Percentiles rank a stretch among this genome's conserved stretches.
Conservation (phyloP, 2,329 filamentous ascomycete genomes). For the Fusarium subtropicale region DNA sequence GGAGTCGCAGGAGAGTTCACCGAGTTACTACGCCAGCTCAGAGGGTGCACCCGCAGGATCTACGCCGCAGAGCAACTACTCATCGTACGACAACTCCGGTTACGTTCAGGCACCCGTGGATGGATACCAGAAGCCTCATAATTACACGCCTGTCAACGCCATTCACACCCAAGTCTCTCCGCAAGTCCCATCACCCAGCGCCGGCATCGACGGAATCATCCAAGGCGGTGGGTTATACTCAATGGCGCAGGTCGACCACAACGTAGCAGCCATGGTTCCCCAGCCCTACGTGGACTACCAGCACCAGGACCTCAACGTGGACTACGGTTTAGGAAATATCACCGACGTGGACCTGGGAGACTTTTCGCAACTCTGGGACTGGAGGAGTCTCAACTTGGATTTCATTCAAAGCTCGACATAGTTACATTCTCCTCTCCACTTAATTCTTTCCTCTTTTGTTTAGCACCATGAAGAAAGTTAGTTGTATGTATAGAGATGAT, state of each 20-base stretch:
- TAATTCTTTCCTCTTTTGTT: too few species aligned
- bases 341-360: constrained; percentile 41
- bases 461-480: not conserved
- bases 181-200: constrained; percentile 32
- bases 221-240: constrained; percentile 19
- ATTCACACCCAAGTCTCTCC: not conserved
- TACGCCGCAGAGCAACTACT: constrained; percentile 34
- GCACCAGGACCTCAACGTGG: constrained; percentile 18
- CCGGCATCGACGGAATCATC: constrained; percentile 29
- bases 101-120: not conserved
- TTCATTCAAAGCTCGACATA: constrained; percentile 41
- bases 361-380: constrained; percentile 43
- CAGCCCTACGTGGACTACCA: constrained; percentile 26
- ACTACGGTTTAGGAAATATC: constrained; percentile 33
- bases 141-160: not conserved
- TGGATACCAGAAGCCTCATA: constrained; percentile 7
- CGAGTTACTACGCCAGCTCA: constrained; percentile 25
- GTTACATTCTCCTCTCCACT: not conserved
- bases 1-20: constrained; percentile 32
- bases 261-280: constrained; percentile 17
- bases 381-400: constrained; percentile 42
- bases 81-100: constrained; percentile 12
- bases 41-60: constrained; percentile 25
- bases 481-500: constrained; percentile 29
- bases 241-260: constrained; percentile 18